These are phyloP conservation scores for Suhomyces pyralidae DNA, from an alignment of 805 yeast species.

Conservation along the genomic window DNA sequence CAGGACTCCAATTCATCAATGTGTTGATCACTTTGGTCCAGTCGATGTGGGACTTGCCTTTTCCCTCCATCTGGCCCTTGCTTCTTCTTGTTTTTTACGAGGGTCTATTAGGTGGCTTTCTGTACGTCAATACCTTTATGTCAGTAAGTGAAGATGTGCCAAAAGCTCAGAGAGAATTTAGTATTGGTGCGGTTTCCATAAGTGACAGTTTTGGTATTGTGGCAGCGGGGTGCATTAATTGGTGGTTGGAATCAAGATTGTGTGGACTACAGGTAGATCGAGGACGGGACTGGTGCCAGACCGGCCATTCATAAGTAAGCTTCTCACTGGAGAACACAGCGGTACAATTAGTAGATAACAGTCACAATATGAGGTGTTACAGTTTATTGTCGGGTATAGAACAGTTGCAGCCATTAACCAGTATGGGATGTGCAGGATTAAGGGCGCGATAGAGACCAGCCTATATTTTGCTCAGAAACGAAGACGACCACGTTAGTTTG, in stretches of 20 bases:
- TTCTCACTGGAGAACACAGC: too few relatives aligned
- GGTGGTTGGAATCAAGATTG: slow-evolving; percentile 68
- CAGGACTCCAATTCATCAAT: slow-evolving; percentile 66
- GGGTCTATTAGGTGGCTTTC: slow-evolving; percentile 86
- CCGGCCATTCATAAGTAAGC: not conserved
- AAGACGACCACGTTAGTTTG: too few relatives aligned
- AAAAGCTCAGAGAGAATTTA: slow-evolving; percentile 47
- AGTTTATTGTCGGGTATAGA: too few relatives aligned
- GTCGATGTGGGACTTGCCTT: slow-evolving; percentile 53
- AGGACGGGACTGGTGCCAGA: slow-evolving; percentile 77
- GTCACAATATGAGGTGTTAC: too few relatives aligned
- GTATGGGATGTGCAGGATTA: too few relatives aligned
- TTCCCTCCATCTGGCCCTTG: slow-evolving; percentile 60
- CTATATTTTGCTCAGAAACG: too few relatives aligned
- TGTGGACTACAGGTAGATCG: slow-evolving; percentile 67
- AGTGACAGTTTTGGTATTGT: slow-evolving; percentile 85
- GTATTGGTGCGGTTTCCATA: slow-evolving; percentile 79
- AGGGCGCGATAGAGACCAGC: too few relatives aligned
- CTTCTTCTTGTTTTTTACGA: slow-evolving; percentile 74
- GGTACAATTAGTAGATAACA: too few relatives aligned
- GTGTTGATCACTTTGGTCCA: slow-evolving; percentile 58
- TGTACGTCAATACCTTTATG: slow-evolving; percentile 86
- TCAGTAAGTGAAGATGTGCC: slow-evolving; percentile 60
- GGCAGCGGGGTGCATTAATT: slow-evolving; percentile 71
- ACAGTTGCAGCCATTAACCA: too few relatives aligned